phyloP scores from a whole-genome alignment of 176 grass and related monocot species.

The Puya raimondii region DNA sequence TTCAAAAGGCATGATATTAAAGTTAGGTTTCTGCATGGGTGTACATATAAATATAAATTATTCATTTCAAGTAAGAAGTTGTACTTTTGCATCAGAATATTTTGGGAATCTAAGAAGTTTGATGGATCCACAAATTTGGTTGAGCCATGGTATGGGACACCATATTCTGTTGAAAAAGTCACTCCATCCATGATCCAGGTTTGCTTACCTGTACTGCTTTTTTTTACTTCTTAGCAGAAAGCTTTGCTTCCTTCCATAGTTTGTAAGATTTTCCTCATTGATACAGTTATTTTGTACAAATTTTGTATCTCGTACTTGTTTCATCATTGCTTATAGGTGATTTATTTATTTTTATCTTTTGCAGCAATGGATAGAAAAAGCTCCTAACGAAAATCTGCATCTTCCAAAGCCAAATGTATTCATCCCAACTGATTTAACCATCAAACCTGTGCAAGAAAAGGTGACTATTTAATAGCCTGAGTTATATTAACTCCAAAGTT shows the following conservation, averaged over 20 bases:
- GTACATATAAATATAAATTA: neutral
- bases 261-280: neutral
- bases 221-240: neutral
- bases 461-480: conserved; percentile 20
- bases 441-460: conserved; percentile 64
- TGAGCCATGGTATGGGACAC: conserved; percentile 92
- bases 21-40: neutral
- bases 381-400: conserved; percentile 61
- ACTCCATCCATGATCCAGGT: conserved; percentile 52
- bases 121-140: conserved; percentile 55
- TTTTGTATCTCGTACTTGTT: neutral
- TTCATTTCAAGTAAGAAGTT: conserved; percentile 12
- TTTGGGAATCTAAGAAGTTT: conserved; percentile 81
- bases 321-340: neutral
- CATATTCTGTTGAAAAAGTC: conserved; percentile 59
- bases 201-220: conserved; percentile 10
- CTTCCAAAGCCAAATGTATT: conserved; percentile 86
- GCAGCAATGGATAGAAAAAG: conserved; percentile 59
- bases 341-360: neutral
- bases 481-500: neutral
- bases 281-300: neutral
- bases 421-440: conserved; percentile 64
- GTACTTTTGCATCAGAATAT: conserved; percentile 49
- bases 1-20: neutral
- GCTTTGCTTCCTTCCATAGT: conserved; percentile 5